phyloP scores from a whole-genome alignment of 352 stramenopile genomes.

The Vaucheria bursata region DNA sequence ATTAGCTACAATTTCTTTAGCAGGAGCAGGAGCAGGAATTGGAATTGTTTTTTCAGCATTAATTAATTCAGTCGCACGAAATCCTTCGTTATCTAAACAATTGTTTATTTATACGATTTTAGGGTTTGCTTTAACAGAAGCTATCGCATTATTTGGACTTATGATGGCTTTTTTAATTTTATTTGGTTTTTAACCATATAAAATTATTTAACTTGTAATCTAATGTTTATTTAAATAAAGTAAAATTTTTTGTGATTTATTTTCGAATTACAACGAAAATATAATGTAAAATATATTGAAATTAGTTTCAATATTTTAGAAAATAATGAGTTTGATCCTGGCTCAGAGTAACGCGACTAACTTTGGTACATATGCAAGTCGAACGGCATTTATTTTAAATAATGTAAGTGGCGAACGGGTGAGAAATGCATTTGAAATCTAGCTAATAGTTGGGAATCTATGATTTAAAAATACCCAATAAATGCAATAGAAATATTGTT shows the following conservation, averaged over 20 bases:
- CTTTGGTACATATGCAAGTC: slow-evolving; percentile 50
- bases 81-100: slow-evolving; percentile 22
- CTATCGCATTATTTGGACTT: slow-evolving; percentile 31
- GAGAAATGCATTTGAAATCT: neutral
- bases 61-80: slow-evolving; percentile 11
- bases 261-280: too few relatives aligned
- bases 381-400: neutral
- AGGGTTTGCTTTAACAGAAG: slow-evolving; percentile 22
- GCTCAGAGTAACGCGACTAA: slow-evolving; percentile 51
- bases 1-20: slow-evolving; percentile 22
- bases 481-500: neutral
- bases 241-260: too few relatives aligned
- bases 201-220: too few relatives aligned
- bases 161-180: slow-evolving; percentile 33
- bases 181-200: too few relatives aligned
- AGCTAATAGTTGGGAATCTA: too few relatives aligned
- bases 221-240: too few relatives aligned
- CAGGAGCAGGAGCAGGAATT: slow-evolving; percentile 20
- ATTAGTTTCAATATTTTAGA: slow-evolving; percentile 13
- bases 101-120: slow-evolving; percentile 31
- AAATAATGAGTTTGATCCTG: slow-evolving; percentile 49
- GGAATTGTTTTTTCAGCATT: slow-evolving; percentile 27
- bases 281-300: too few relatives aligned
- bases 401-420: neutral
- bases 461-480: too few relatives aligned